Conservation (phyloP, 169 alveolate genomes). For the Plasmodium gonderi region DNA sequence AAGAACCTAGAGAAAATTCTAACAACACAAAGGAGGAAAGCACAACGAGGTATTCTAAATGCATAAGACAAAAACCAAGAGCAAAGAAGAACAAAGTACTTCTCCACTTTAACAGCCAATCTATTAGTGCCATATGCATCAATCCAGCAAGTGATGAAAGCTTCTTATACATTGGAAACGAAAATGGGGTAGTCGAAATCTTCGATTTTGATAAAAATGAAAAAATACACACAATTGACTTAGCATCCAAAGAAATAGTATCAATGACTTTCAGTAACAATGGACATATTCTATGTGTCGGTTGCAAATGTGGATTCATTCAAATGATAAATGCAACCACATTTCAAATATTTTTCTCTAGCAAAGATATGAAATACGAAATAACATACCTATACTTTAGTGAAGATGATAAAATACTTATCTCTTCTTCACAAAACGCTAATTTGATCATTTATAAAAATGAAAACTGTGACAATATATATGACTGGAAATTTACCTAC, state of each 20-base stretch:
- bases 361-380: constrained; percentile 70
- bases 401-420: constrained; percentile 49
- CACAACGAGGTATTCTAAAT: too few relatives aligned
- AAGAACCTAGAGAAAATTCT: too few relatives aligned
- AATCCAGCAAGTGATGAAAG: constrained; percentile 19
- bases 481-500: constrained; percentile 51
- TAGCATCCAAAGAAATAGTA: constrained; percentile 41
- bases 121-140: constrained; percentile 39
- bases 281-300: constrained; percentile 44
- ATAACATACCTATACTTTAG: constrained; percentile 44
- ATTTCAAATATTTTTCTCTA: constrained; percentile 19
- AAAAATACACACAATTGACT: background rate
- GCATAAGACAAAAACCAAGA: background rate
- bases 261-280: constrained; percentile 43
- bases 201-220: constrained; percentile 67
- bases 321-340: constrained; percentile 12
- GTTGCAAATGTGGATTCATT: constrained; percentile 64
- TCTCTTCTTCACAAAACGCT: constrained; percentile 36
- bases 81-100: background rate
- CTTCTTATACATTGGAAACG: constrained; percentile 51
- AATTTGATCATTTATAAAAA: constrained; percentile 67
- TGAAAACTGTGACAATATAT: background rate
- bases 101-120: constrained; percentile 43
- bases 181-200: constrained; percentile 52
- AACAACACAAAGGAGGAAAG: background rate